Evolutionary conservation across 2,329 filamentous ascomycete species (phyloP), one percentile per base, ranked within the genome.

Genomic region (Aspergillus aculeatus): DNA sequence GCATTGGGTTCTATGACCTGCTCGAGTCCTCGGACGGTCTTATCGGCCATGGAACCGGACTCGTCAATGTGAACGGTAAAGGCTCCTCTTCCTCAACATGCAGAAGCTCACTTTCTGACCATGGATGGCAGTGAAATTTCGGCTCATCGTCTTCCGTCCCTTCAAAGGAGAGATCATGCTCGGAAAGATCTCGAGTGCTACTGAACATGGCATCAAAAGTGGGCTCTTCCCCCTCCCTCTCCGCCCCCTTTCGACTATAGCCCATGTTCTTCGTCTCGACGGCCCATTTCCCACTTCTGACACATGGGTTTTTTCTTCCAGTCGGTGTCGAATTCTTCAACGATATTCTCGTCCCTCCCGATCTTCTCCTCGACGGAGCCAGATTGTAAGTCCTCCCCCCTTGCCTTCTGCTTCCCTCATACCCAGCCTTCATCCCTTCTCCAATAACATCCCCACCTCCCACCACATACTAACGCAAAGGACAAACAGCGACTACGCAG

Each of bases 111-210:
- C 9, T 47, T 50, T 26, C 53, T 59, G 9, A 59, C 38, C 26
- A n/a, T 11, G 11, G 35, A 65, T 16, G 10, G 41, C 64, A 95
- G 94, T 96, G 53, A 92, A 96, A 73, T 99, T 98, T 71, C 90
- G 92, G 23, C 83, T 99, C 71, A 83, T 97, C 19, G 92, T 99
- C 31, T 99, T 98, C 75, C 88, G 95, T 24, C 95, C 95, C 0
- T 98, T 97, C 81, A 96, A 96, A 73, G 91, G 92, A 51, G 95
- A 99, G 74, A 91, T 97, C 61, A 84, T 99, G 69, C 82, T 91
- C 49, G 95, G 91, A 16, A 89, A 87, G 65, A 97, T 99, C 75
- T 88, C 88, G 64, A 88, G 86, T 65, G 88, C 88, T 38, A 89
- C 84, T 1, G 82, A 87, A 7, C 80, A 87, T 1, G 92, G 90